phyloP scores from a whole-genome alignment of 495 filamentous ascomycete species.

The Neurospora sp. region DNA sequence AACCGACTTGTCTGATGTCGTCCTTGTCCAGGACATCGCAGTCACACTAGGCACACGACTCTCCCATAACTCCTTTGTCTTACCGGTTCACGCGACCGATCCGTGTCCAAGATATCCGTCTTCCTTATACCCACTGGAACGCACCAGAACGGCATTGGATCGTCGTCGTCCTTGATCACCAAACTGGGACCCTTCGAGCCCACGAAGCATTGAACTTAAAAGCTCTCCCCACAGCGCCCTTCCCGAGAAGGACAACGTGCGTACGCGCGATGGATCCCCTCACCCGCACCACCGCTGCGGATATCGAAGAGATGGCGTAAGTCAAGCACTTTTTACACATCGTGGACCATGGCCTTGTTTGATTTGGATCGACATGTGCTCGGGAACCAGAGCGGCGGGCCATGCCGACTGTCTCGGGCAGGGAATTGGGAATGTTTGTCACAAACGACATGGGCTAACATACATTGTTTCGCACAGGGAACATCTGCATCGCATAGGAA shows the following conservation, averaged over 20 bases:
- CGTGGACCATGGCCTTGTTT: neutral
- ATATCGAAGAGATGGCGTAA: slow-evolving; percentile 13
- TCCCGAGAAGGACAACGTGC: neutral
- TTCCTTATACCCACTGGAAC: neutral
- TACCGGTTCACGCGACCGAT: neutral
- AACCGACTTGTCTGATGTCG: neutral
- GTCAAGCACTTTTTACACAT: neutral
- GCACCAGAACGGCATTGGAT: neutral
- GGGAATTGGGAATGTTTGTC: slow-evolving; percentile 1
- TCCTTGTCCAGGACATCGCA: neutral
- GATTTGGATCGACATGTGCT: neutral
- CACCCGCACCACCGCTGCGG: neutral
- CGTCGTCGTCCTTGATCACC: neutral
- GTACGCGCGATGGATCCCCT: slow-evolving; percentile 2
- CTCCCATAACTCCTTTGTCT: neutral
- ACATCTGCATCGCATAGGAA: slow-evolving; percentile 7
- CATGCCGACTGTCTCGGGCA: neutral
- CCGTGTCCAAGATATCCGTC: neutral
- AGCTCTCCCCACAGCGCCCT: neutral
- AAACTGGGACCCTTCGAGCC: neutral
- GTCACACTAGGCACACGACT: neutral
- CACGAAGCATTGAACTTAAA: neutral
- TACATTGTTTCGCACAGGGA: neutral
- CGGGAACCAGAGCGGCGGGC: neutral
- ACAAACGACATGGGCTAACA: neutral